Evolutionary conservation across 306 rosid genomes (phyloP).

Genomic region (Bauhinia variegata): DNA sequence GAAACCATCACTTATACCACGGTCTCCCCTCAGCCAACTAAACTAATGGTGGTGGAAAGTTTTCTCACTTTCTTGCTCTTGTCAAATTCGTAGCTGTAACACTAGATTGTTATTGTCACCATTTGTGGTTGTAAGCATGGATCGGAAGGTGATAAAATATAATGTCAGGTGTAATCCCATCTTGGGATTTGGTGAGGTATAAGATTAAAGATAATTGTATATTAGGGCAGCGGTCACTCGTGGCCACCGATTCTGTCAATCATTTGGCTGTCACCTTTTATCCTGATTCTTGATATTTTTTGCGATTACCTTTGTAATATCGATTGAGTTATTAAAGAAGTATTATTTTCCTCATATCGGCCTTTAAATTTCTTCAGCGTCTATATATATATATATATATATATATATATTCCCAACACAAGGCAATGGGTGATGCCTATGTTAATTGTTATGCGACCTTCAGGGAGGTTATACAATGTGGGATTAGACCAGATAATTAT

Average conservation of each 20-base stretch:
- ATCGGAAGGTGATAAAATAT: conserved; percentile 12
- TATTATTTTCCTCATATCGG: not conserved
- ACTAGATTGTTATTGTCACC: conserved; percentile 30
- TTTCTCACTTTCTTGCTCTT: conserved; percentile 1
- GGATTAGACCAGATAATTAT: conserved; percentile 54
- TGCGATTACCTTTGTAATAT: not conserved
- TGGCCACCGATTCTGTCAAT: not conserved
- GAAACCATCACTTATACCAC: conserved; percentile 90
- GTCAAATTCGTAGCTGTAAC: conserved; percentile 53
- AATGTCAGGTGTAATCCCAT: conserved; percentile 54
- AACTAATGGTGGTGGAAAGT: conserved; percentile 42
- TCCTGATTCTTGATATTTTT: too few species aligned
- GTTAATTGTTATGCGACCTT: conserved; percentile 51
- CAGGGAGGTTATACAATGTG: conserved; percentile 59
- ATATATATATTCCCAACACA: conserved; percentile 54
- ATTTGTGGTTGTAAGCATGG: conserved; percentile 21
- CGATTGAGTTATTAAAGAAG: not conserved
- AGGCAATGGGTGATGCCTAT: conserved; percentile 49
- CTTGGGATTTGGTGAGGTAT: conserved; percentile 61
- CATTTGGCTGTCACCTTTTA: not conserved
- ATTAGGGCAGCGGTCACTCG: conserved; percentile 29
- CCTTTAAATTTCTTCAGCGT: not conserved
- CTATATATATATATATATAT: too few species aligned
- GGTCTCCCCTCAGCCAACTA: conserved; percentile 77
- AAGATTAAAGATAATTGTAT: conserved; percentile 45